phyloP scores from a whole-genome alignment of 2,329 filamentous ascomycete species.

The Penicillium sp. region DNA sequence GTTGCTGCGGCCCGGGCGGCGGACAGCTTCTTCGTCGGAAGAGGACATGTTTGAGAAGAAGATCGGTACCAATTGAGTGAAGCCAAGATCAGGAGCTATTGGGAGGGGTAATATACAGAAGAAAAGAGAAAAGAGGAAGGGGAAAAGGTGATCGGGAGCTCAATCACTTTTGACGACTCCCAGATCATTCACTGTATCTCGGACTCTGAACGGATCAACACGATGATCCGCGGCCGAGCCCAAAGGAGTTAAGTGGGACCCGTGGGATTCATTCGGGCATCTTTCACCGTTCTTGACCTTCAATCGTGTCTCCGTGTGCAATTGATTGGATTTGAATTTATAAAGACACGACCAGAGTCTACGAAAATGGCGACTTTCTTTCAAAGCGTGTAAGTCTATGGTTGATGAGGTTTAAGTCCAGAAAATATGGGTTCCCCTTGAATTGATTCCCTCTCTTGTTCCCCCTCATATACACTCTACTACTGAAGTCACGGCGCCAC shows the following conservation, averaged over 20 bases:
- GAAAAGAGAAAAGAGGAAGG: not conserved
- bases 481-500: constrained; percentile 6
- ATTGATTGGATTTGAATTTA: not conserved
- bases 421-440: not conserved
- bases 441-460: not conserved
- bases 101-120: not conserved
- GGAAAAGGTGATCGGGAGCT: not conserved
- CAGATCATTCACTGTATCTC: not conserved
- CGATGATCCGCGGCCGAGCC: constrained; percentile 26
- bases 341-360: constrained; percentile 9
- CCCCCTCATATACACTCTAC: constrained; percentile 25
- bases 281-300: constrained; percentile 14
- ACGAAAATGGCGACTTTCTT: constrained; percentile 50
- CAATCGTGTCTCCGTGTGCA: constrained; percentile 2
- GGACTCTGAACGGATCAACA: constrained; percentile 10
- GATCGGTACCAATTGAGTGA: not conserved
- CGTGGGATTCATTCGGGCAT: not conserved
- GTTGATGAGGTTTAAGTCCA: not conserved
- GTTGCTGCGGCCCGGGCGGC: constrained; percentile 34
- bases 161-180: not conserved
- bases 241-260: constrained; percentile 19
- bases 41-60: constrained; percentile 31
- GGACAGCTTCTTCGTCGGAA: constrained; percentile 38
- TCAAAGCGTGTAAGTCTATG: constrained; percentile 50
- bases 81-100: not conserved